Evolutionary conservation across 257 asterid genomes (phyloP).

Genomic region (Gentiana macrophylla): DNA sequence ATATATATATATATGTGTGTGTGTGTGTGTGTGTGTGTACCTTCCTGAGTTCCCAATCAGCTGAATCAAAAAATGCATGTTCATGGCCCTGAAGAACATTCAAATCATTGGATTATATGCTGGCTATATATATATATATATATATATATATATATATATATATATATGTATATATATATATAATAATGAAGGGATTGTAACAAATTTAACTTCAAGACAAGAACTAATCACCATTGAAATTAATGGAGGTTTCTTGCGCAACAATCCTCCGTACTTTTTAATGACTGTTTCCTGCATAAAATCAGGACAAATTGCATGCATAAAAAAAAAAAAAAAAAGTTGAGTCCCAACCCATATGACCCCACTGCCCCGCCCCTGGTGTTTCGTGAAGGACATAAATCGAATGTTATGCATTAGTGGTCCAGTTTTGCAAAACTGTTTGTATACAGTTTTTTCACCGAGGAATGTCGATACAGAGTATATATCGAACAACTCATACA

Average conservation of each 20-base stretch:
- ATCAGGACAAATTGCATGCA: neutral
- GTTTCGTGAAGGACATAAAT: no score
- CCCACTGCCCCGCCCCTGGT: neutral
- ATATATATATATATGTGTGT: no score
- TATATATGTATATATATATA: no score
- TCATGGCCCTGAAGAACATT: constrained; percentile 46
- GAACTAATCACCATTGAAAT: constrained; percentile 45
- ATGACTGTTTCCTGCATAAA: constrained; percentile 43
- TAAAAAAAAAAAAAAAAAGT: neutral
- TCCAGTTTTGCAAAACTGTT: no score
- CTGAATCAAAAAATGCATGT: constrained; percentile 86
- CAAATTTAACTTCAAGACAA: neutral
- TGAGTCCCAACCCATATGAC: neutral
- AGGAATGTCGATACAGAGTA: no score
- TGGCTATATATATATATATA: no score
- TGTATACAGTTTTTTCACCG: no score
- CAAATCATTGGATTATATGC: neutral
- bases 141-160: no score
- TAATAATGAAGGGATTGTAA: neutral
- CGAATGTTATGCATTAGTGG: no score
- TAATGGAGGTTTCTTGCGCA: constrained; percentile 53
- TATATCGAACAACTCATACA: no score
- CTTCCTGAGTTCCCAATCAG: constrained; percentile 90
- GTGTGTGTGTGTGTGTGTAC: constrained; percentile 12
- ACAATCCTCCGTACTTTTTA: constrained; percentile 66